These are phyloP conservation scores for Scolecobasidium constrictum DNA, from an alignment of 2,329 filamentous ascomycete species.

Conservation along the genomic window DNA sequence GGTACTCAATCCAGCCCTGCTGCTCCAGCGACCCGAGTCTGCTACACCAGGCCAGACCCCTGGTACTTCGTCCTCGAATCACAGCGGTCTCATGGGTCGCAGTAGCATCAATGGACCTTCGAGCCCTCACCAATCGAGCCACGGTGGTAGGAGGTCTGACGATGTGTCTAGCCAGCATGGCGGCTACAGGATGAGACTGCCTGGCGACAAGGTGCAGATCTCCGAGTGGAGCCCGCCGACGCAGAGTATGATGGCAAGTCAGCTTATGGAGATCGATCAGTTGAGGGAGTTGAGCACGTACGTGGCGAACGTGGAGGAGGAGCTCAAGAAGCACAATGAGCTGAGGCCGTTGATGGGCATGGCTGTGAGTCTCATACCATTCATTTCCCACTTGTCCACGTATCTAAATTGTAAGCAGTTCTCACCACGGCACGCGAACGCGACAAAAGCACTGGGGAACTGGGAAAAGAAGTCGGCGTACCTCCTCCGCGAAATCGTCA, in stretches of 20 bases:
- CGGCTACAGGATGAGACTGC: constrained; percentile 35
- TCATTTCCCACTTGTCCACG: not conserved
- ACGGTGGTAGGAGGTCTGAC: constrained; percentile 3
- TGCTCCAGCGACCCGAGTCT: constrained; percentile 28
- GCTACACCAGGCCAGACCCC: constrained; percentile 20
- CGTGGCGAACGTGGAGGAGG: constrained; percentile 74
- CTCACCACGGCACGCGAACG: constrained; percentile 72
- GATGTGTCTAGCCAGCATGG: constrained; percentile 16
- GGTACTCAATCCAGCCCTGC: constrained; percentile 50
- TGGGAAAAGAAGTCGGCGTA: constrained; percentile 97
- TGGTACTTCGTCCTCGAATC: constrained; percentile 11
- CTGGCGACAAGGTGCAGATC: constrained; percentile 75
- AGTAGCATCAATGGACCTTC: not conserved
- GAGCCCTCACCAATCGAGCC: constrained; percentile 1
- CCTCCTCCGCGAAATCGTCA: constrained; percentile 85
- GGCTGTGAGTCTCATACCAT: constrained; percentile 42
- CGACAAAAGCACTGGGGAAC: constrained; percentile 77
- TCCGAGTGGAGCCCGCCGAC: constrained; percentile 82
- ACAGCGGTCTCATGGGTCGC: constrained; percentile 13
- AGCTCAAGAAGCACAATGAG: constrained; percentile 79
- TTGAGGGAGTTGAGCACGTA: constrained; percentile 64
- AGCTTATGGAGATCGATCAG: constrained; percentile 69
- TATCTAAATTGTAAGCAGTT: constrained; percentile 39
- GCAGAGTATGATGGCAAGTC: constrained; percentile 81
- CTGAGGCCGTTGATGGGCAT: constrained; percentile 78